phyloP scores from a whole-genome alignment of 108 stramenopile species.

The Parietichytrium sp. region DNA sequence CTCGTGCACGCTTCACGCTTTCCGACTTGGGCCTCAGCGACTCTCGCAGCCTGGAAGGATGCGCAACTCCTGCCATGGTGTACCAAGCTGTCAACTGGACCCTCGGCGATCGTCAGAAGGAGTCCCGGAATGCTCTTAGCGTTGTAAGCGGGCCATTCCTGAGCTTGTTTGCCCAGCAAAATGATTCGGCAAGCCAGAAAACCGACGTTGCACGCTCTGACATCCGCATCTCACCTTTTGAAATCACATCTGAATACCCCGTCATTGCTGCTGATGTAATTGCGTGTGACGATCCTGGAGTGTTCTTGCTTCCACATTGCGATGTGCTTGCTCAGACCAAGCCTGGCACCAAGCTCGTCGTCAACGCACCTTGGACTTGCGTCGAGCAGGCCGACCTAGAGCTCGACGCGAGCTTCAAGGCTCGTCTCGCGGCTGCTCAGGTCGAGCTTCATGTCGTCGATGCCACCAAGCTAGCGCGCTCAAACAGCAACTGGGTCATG shows the following conservation, averaged over 20 bases:
- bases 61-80: background rate
- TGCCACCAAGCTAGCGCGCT: background rate
- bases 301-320: constrained; percentile 1
- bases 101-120: background rate
- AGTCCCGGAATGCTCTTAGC: background rate
- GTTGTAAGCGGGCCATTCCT: constrained; percentile 30
- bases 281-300: constrained; percentile 6
- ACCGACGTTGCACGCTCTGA: constrained; percentile 22
- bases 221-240: constrained; percentile 17
- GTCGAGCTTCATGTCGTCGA: background rate
- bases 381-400: constrained; percentile 31
- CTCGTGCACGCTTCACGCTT: background rate
- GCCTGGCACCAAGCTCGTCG: background rate
- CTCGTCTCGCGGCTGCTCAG: background rate
- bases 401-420: background rate
- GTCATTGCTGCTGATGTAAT: background rate
- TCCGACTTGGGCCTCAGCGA: constrained; percentile 14
- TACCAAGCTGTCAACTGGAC: constrained; percentile 14
- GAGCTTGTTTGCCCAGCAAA: constrained; percentile 20
- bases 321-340: constrained; percentile 6
- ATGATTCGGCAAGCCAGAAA: background rate
- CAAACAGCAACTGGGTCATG: constrained; percentile 32
- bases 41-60: background rate
- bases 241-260: no score
- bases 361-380: constrained; percentile 26